Conservation (phyloP, 371 early-diverging fungal genomes). For the Syncephalastrum sp. region DNA sequence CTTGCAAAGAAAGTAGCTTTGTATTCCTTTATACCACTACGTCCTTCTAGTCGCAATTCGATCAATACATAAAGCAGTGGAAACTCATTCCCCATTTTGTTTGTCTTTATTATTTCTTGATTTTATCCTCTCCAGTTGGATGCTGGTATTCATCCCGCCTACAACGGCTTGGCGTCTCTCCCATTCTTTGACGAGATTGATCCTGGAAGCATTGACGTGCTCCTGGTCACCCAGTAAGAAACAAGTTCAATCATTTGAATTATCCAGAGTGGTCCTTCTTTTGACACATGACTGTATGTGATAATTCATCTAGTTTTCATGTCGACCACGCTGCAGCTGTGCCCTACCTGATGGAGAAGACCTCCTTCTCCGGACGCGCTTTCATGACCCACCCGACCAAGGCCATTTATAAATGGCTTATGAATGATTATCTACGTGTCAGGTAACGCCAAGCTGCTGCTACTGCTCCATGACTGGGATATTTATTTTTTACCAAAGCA, state of each 20-base stretch:
- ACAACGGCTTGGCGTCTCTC: conserved; percentile 93
- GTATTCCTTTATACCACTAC: not conserved
- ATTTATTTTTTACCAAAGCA: conserved; percentile 45
- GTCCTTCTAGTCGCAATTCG: conserved; percentile 1
- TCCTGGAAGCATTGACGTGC: conserved; percentile 89
- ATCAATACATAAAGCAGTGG: conserved; percentile 10
- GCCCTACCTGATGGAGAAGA: conserved; percentile 99
- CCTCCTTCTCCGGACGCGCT: conserved; percentile 97
- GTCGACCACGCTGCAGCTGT: conserved; percentile 99
- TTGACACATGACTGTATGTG: too few species aligned
- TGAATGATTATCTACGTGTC: conserved; percentile 97
- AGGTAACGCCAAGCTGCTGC: conserved; percentile 46
- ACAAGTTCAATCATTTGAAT: not conserved
- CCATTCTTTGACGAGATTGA: conserved; percentile 99
- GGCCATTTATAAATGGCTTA: conserved; percentile 98
- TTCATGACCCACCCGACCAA: conserved; percentile 99
- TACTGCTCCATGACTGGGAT: not conserved
- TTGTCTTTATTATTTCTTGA: conserved; percentile 11
- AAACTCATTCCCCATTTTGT: conserved; percentile 2
- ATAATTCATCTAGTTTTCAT: conserved; percentile 81
- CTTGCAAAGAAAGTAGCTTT: not conserved
- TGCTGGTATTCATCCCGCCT: conserved; percentile 99
- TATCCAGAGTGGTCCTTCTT: not conserved
- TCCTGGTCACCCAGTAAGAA: conserved; percentile 94
- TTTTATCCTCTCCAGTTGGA: conserved; percentile 71